phyloP scores from a whole-genome alignment of 2,329 filamentous ascomycete genomes.

The Clarireedia monteithiana region DNA sequence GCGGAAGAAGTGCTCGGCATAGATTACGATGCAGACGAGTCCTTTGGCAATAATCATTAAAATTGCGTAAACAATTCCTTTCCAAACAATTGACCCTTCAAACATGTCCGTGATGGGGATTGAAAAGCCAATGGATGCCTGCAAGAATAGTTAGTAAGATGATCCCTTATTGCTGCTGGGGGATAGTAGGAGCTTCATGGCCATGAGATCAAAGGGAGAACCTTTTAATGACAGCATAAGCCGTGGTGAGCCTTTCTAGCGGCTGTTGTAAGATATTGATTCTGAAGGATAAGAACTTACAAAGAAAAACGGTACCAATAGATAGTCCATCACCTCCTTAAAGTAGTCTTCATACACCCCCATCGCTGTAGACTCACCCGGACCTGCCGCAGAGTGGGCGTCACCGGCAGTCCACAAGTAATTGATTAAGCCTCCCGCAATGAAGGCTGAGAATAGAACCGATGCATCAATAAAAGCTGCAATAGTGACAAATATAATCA shows the following conservation, averaged over 20 bases:
- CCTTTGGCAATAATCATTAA: slow-evolving; percentile 62
- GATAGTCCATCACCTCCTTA: slow-evolving; percentile 26
- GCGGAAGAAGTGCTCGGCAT: slow-evolving; percentile 13
- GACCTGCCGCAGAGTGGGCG: too few relatives aligned
- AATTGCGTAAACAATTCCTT: slow-evolving; percentile 61
- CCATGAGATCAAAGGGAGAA: too few relatives aligned
- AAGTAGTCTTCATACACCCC: slow-evolving; percentile 26
- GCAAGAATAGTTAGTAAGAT: neutral
- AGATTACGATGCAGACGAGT: slow-evolving; percentile 40
- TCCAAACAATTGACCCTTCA: slow-evolving; percentile 55
- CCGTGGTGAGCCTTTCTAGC: too few relatives aligned
- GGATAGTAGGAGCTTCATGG: too few relatives aligned
- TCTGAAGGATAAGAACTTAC: slow-evolving; percentile 33
- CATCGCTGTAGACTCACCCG: neutral
- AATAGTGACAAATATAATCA: slow-evolving; percentile 19
- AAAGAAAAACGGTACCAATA: slow-evolving; percentile 54
- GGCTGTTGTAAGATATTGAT: too few relatives aligned
- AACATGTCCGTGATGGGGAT: slow-evolving; percentile 71
- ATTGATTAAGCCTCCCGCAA: slow-evolving; percentile 39
- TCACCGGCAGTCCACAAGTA: slow-evolving; percentile 31
- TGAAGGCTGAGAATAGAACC: slow-evolving; percentile 42
- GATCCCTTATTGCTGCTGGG: neutral
- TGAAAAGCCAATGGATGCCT: slow-evolving; percentile 64
- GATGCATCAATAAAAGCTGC: slow-evolving; percentile 39
- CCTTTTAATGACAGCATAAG: neutral